Evolutionary conservation across 2,329 filamentous ascomycete genomes (phyloP).

Genomic region (Paramyrothecium roridum): DNA sequence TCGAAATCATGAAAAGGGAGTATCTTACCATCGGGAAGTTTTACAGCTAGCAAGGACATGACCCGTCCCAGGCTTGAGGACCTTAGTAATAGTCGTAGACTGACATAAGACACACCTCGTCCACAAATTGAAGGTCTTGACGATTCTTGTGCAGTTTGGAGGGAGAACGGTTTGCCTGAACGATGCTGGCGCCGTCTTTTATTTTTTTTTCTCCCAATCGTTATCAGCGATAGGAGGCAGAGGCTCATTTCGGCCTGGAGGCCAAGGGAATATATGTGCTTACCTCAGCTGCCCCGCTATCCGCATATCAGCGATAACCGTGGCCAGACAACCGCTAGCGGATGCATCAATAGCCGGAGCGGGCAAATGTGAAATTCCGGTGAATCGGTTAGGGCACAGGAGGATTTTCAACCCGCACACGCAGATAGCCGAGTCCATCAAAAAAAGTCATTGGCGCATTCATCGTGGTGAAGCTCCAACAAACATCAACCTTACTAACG

Average conservation of each 20-base stretch:
- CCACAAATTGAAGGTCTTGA: too few relatives aligned
- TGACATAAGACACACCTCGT: too few relatives aligned
- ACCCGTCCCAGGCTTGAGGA: too few relatives aligned
- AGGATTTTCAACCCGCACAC: conserved; percentile 38
- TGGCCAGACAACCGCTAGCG: too few relatives aligned
- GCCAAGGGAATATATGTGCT: background rate
- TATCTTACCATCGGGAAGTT: conserved; percentile 24
- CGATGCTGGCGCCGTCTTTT: background rate
- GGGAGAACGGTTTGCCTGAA: background rate
- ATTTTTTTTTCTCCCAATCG: background rate
- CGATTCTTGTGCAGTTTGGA: background rate
- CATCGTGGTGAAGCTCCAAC: conserved; percentile 30
- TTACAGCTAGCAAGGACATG: too few relatives aligned
- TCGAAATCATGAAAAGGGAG: conserved; percentile 4
- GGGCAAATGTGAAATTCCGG: conserved; percentile 26
- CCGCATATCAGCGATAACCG: background rate
- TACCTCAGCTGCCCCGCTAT: background rate
- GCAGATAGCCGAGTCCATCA: conserved; percentile 32
- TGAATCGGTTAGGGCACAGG: conserved; percentile 38
- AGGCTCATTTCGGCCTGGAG: too few relatives aligned
- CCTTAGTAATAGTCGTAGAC: too few relatives aligned
- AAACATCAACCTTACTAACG: conserved; percentile 32
- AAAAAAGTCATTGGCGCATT: conserved; percentile 36
- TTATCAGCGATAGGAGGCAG: background rate
- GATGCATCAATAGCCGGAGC: background rate